These are phyloP conservation scores for Acidiella bohemica DNA, from an alignment of 495 filamentous ascomycete genomes.

Conservation along the genomic window DNA sequence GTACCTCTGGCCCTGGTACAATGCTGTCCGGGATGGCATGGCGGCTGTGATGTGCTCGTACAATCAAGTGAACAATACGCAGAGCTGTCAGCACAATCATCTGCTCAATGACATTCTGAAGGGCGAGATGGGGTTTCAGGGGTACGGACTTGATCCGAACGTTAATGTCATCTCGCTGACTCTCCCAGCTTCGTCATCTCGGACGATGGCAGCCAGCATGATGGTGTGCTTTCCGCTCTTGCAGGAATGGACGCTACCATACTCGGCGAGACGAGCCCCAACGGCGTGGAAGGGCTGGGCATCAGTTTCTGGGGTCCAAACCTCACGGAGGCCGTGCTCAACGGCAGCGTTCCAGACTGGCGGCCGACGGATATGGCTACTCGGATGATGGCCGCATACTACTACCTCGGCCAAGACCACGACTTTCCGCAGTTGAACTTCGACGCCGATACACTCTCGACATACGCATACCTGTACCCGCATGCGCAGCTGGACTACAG, in stretches of 20 bases:
- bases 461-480: too few relatives aligned
- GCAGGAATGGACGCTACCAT: slow-evolving; percentile 93
- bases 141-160: slow-evolving; percentile 59
- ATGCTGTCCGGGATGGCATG: slow-evolving; percentile 31
- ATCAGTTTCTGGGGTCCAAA: slow-evolving; percentile 74
- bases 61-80: slow-evolving; percentile 67
- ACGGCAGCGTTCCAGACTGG: slow-evolving; percentile 82
- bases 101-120: slow-evolving; percentile 73
- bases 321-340: slow-evolving; percentile 71
- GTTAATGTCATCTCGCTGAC: slow-evolving; percentile 80
- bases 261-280: slow-evolving; percentile 52
- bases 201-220: slow-evolving; percentile 78
- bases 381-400: slow-evolving; percentile 55
- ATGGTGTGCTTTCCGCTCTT: slow-evolving; percentile 59
- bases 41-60: slow-evolving; percentile 65
- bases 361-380: slow-evolving; percentile 84
- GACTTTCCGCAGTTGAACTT: neutral
- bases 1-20: slow-evolving; percentile 80
- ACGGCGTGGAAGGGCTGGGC: slow-evolving; percentile 51
- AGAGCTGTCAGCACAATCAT: slow-evolving; percentile 56
- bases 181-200: slow-evolving; percentile 64
- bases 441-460: too few relatives aligned
- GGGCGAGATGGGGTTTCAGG: slow-evolving; percentile 84
- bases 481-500: too few relatives aligned
- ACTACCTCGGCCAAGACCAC: neutral